Evolutionary conservation across 441 rosid genomes (phyloP).

Genomic region (Populus tomentosa): DNA sequence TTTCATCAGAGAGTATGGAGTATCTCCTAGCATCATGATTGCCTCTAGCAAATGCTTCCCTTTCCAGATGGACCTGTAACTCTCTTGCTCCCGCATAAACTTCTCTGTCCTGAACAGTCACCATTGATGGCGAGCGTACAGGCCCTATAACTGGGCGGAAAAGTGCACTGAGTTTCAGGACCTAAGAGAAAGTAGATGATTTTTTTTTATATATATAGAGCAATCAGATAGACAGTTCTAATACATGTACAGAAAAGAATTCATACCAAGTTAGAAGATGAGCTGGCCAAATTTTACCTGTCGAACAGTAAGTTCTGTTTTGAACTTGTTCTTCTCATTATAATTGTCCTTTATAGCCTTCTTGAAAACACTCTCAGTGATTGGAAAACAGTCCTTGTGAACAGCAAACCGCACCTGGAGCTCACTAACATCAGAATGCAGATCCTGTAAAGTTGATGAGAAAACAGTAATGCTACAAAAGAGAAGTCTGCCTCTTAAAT

Average conservation of each 20-base stretch:
- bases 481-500: background rate
- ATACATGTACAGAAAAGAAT: constrained; percentile 9
- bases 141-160: constrained; percentile 53
- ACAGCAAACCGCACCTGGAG: constrained; percentile 70
- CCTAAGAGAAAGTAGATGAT: constrained; percentile 36
- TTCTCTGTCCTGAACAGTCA: constrained; percentile 27
- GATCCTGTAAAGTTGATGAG: constrained; percentile 4
- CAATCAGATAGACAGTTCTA: background rate
- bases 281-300: constrained; percentile 45
- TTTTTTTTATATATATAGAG: too few relatives aligned
- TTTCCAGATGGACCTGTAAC: constrained; percentile 14
- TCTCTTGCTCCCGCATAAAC: constrained; percentile 26
- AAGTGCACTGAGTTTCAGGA: constrained; percentile 55
- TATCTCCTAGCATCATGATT: constrained; percentile 34
- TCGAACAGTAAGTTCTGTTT: constrained; percentile 53
- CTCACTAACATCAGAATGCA: constrained; percentile 18
- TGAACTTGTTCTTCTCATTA: constrained; percentile 59
- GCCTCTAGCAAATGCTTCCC: constrained; percentile 27
- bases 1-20: constrained; percentile 29
- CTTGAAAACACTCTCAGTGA: constrained; percentile 67
- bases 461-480: constrained; percentile 6
- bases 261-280: constrained; percentile 13
- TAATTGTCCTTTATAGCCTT: constrained; percentile 78
- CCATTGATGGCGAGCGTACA: constrained; percentile 19
- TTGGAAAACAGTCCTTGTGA: constrained; percentile 59